Percentiles rank a stretch among this genome's conserved stretches.
phyloP scores from a whole-genome alignment of 305 asterid species.

The Rubia tinctorum region DNA sequence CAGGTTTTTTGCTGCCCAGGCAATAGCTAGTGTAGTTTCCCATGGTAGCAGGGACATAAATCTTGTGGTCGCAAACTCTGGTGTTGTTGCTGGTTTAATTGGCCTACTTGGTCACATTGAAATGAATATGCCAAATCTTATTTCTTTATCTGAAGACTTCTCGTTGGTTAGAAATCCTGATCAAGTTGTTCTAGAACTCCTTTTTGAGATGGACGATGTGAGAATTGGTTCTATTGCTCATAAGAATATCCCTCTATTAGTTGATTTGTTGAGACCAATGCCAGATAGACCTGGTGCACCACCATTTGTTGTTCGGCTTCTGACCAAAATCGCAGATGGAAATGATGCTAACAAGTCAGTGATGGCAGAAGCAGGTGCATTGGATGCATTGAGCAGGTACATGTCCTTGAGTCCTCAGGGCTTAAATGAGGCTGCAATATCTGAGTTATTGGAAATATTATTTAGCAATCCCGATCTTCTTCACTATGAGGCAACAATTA shows the following conservation, averaged over 20 bases:
- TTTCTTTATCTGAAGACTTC: slow-evolving; percentile 69
- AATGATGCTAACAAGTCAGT: slow-evolving; percentile 62
- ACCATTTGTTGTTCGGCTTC: slow-evolving; percentile 55
- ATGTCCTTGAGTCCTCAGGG: slow-evolving; percentile 88
- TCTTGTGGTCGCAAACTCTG: slow-evolving; percentile 74
- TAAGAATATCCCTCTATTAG: slow-evolving; percentile 70
- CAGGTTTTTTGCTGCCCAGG: slow-evolving; percentile 83
- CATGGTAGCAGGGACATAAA: slow-evolving; percentile 59
- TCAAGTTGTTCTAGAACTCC: slow-evolving; percentile 57
- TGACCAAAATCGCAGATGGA: slow-evolving; percentile 74
- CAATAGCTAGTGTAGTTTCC: slow-evolving; percentile 70
- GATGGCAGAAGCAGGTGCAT: slow-evolving; percentile 84
- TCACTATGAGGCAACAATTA: slow-evolving; percentile 54
- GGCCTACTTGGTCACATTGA: slow-evolving; percentile 65
- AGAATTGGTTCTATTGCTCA: slow-evolving; percentile 67
- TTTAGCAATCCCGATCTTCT: slow-evolving; percentile 64
- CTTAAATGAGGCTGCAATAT: slow-evolving; percentile 67
- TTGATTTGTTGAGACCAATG: slow-evolving; percentile 81
- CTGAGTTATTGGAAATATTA: slow-evolving; percentile 69
- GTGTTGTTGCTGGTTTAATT: slow-evolving; percentile 63
- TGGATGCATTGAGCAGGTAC: slow-evolving; percentile 81
- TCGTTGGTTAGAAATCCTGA: slow-evolving; percentile 70
- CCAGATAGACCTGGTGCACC: slow-evolving; percentile 93
- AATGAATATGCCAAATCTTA: slow-evolving; percentile 58
- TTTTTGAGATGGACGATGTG: slow-evolving; percentile 73